Evolutionary conservation across 2,329 filamentous ascomycete genomes (phyloP).

Genomic region (Tolypocladium amazonense): DNA sequence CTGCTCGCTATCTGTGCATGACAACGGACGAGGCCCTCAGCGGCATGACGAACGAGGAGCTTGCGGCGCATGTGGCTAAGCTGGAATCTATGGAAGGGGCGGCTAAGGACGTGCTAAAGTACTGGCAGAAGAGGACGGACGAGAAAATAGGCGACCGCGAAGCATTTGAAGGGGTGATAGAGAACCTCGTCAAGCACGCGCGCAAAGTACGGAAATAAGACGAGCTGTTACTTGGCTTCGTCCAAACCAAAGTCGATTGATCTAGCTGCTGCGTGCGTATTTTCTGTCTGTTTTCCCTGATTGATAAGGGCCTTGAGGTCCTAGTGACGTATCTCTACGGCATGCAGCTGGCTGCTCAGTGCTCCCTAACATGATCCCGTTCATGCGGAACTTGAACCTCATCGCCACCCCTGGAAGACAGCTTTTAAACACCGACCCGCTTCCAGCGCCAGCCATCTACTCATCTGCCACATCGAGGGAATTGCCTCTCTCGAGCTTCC

Average conservation of each 20-base stretch:
- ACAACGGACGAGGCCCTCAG: conserved; percentile 76
- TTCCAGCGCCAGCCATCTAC: conserved; percentile 1
- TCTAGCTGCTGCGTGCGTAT: conserved; percentile 8
- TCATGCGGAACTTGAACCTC: neutral
- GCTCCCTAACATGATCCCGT: neutral
- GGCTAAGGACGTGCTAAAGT: conserved; percentile 70
- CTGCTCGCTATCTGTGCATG: conserved; percentile 66
- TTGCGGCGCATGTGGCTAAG: conserved; percentile 59
- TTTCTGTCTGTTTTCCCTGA: neutral
- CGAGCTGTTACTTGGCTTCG: neutral
- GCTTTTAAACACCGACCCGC: neutral
- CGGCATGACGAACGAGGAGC: conserved; percentile 69
- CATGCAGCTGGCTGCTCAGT: neutral
- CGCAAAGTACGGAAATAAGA: conserved; percentile 67
- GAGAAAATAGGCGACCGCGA: conserved; percentile 85
- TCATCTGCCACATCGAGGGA: neutral
- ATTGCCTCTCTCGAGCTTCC: neutral
- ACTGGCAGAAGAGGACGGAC: conserved; percentile 79
- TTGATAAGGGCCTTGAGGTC: neutral
- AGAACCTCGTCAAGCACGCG: conserved; percentile 88
- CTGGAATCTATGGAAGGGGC: conserved; percentile 59
- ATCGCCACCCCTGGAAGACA: neutral
- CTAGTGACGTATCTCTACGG: neutral
- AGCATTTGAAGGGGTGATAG: conserved; percentile 92
- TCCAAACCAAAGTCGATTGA: conserved; percentile 11